phyloP scores from a whole-genome alignment of 164 flowering plant genomes.

The Liquidambar formosana region DNA sequence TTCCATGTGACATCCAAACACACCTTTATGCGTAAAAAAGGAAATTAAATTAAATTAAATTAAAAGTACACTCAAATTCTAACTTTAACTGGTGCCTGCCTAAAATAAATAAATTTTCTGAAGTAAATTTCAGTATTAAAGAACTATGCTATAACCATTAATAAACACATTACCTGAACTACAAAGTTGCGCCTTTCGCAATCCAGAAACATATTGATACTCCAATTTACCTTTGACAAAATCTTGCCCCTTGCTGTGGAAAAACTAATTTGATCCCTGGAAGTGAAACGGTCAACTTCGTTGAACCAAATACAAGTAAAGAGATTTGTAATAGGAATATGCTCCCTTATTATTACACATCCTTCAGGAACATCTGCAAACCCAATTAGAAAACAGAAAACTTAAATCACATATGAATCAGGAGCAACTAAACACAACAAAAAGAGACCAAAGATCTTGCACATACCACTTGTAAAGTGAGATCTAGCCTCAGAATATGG shows the following conservation, averaged over 20 bases:
- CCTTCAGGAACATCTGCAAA: constrained; percentile 98
- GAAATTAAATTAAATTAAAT: too few relatives aligned
- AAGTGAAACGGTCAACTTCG: constrained; percentile 96
- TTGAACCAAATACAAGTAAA: constrained; percentile 96
- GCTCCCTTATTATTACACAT: constrained; percentile 84
- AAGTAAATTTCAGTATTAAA: background rate
- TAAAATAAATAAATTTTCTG: background rate
- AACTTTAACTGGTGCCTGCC: too few relatives aligned
- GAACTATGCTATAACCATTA: background rate
- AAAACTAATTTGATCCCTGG: constrained; percentile 94
- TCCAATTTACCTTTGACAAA: constrained; percentile 63
- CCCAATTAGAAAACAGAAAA: constrained; percentile 8
- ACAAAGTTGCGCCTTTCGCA: constrained; percentile 97
- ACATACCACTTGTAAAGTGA: constrained; percentile 91
- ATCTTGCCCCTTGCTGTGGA: constrained; percentile 87
- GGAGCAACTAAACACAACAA: background rate
- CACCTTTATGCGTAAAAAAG: background rate
- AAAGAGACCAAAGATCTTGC: background rate
- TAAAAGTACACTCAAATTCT: too few relatives aligned
- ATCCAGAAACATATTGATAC: constrained; percentile 79
- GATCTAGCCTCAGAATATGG: constrained; percentile 82
- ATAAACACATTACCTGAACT: constrained; percentile 59
- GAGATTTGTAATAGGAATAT: constrained; percentile 83
- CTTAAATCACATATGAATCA: background rate
- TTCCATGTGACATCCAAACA: background rate